Evolutionary conservation across 2,329 filamentous ascomycete genomes (phyloP).

Genomic region (Cercospora sp.): DNA sequence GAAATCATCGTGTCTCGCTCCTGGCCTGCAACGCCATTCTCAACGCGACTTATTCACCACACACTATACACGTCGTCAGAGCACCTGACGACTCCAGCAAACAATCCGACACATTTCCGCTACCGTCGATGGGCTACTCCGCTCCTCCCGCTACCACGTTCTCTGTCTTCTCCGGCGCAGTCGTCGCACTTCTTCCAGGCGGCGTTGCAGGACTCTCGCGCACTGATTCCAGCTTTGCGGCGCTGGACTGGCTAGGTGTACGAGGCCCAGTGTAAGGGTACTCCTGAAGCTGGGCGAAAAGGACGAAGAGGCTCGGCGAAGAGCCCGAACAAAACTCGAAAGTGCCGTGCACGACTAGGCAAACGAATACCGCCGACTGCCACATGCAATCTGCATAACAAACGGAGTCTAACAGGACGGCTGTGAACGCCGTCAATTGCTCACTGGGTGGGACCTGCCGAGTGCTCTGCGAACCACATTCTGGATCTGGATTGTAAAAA

Average conservation of each 20-base stretch:
- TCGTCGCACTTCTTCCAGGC: slow-evolving; percentile 40
- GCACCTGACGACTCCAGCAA: slow-evolving; percentile 19
- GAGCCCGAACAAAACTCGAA: slow-evolving; percentile 5
- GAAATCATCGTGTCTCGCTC: slow-evolving; percentile 10
- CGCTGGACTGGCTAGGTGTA: slow-evolving; percentile 49
- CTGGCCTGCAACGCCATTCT: slow-evolving; percentile 5
- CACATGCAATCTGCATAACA: slow-evolving; percentile 9
- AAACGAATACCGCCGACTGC: neutral
- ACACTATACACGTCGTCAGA: slow-evolving; percentile 16
- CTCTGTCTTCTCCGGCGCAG: slow-evolving; percentile 38
- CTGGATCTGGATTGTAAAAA: slow-evolving; percentile 15
- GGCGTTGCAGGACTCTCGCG: slow-evolving; percentile 37
- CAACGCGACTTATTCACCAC: slow-evolving; percentile 6
- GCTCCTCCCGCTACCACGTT: slow-evolving; percentile 38
- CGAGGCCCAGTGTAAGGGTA: slow-evolving; percentile 46
- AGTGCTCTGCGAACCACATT: neutral
- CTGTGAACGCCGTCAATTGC: neutral
- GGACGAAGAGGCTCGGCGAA: slow-evolving; percentile 9
- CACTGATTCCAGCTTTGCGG: slow-evolving; percentile 51
- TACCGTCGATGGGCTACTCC: slow-evolving; percentile 49
- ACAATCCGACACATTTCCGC: slow-evolving; percentile 5
- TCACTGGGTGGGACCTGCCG: neutral
- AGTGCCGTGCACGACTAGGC: slow-evolving; percentile 6
- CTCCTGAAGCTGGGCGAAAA: slow-evolving; percentile 56
- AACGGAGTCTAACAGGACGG: neutral